Conservation (phyloP, 2,329 filamentous ascomycete genomes). For the Epichloe elymi region DNA sequence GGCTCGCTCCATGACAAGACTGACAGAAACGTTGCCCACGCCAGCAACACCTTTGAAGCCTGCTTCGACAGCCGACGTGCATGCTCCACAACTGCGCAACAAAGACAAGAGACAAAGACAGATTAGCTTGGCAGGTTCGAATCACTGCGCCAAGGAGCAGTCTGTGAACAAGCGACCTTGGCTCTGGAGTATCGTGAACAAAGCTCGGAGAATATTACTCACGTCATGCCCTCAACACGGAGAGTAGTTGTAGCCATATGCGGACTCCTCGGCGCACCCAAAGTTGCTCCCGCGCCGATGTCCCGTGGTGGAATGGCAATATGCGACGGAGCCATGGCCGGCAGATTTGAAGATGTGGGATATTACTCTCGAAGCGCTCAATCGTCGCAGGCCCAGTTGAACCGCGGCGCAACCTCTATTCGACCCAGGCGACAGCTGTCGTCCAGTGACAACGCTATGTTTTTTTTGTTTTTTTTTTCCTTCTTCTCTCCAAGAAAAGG, state of each 20-base stretch:
- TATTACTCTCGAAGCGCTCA: neutral
- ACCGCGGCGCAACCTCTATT: neutral
- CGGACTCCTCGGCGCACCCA: conserved; percentile 24
- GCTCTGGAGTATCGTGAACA: conserved; percentile 15
- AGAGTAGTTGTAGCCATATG: conserved; percentile 85
- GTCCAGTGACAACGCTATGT: neutral
- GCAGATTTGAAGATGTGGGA: neutral
- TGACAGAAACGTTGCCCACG: conserved; percentile 77
- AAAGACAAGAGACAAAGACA: neutral
- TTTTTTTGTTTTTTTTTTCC: neutral
- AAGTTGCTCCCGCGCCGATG: conserved; percentile 11
- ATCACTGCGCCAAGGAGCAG: neutral
- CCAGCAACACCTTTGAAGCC: conserved; percentile 76
- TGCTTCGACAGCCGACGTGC: conserved; percentile 87
- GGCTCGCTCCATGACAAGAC: conserved; percentile 89
- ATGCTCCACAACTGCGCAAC: conserved; percentile 67
- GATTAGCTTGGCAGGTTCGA: neutral
- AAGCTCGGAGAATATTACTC: conserved; percentile 22
- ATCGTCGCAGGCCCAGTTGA: neutral
- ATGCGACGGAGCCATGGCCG: conserved; percentile 36
- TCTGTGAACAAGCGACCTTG: conserved; percentile 15
- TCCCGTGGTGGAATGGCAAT: conserved; percentile 34
- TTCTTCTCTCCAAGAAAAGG: neutral
- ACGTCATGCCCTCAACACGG: conserved; percentile 79
- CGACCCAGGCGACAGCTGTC: neutral